Conservation (phyloP, 805 yeast genomes). For the Candida morakotiae region DNA sequence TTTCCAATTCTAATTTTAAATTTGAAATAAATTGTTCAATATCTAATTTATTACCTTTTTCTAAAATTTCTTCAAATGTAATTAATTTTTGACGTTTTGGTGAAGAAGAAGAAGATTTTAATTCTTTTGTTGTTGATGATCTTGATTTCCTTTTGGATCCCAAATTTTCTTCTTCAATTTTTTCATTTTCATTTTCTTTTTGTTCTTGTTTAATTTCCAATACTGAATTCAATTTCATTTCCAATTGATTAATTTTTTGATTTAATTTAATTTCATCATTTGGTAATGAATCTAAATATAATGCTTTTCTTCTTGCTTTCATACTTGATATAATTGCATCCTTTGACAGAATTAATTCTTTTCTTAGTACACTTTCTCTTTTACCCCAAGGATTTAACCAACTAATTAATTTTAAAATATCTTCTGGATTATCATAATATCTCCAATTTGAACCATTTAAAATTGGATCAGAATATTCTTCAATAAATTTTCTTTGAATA, state of each 20-base stretch:
- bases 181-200: conserved; percentile 17
- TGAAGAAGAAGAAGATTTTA: too few species aligned
- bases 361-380: conserved; percentile 62
- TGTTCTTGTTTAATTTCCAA: conserved; percentile 11
- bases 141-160: conserved; percentile 29
- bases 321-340: conserved; percentile 54
- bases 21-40: conserved; percentile 18
- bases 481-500: conserved; percentile 58
- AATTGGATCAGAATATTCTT: conserved; percentile 59
- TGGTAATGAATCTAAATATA: conserved; percentile 39
- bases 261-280: conserved; percentile 32
- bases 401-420: conserved; percentile 49
- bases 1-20: conserved; percentile 26
- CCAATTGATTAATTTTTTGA: conserved; percentile 34
- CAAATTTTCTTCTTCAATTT: conserved; percentile 24
- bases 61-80: conserved; percentile 27
- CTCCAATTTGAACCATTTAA: conserved; percentile 61
- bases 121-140: conserved; percentile 26
- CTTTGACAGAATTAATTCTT: conserved; percentile 53
- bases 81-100: conserved; percentile 31
- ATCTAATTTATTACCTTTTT: conserved; percentile 24
- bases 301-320: conserved; percentile 52
- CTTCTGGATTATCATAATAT: conserved; percentile 57
- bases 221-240: conserved; percentile 14
- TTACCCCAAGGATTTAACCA: conserved; percentile 77